Evolutionary conservation across 768 basidiomycete species (phyloP).

Genomic region (Leccinum subgranulosum): DNA sequence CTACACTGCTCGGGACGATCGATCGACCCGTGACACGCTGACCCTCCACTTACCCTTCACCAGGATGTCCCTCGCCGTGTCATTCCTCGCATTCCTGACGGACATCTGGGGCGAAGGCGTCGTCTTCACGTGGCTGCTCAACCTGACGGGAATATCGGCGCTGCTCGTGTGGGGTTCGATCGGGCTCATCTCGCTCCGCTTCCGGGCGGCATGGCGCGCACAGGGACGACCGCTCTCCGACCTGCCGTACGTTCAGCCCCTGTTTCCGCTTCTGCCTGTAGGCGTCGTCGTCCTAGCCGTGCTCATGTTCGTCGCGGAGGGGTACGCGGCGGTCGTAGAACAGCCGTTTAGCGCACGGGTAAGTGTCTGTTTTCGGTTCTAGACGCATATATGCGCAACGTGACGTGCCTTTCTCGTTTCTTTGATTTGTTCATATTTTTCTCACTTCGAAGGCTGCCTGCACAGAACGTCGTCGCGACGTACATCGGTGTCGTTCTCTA

Average conservation of each 20-base stretch:
- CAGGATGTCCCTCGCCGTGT: slow-evolving; percentile 47
- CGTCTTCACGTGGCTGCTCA: slow-evolving; percentile 58
- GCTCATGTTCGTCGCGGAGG: slow-evolving; percentile 54
- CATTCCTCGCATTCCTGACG: slow-evolving; percentile 52
- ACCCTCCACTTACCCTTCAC: neutral
- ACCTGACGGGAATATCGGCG: slow-evolving; percentile 63
- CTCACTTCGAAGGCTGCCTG: neutral
- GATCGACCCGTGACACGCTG: neutral
- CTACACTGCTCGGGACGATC: neutral
- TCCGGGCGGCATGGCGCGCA: slow-evolving; percentile 56
- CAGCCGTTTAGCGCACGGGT: slow-evolving; percentile 45
- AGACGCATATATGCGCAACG: neutral
- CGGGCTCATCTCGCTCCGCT: slow-evolving; percentile 53
- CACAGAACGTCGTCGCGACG: slow-evolving; percentile 52
- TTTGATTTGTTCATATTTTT: neutral
- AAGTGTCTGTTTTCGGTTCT: slow-evolving; percentile 1
- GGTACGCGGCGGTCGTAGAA: slow-evolving; percentile 46
- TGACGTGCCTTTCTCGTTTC: neutral
- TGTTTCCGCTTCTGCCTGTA: slow-evolving; percentile 52
- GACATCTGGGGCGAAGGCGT: slow-evolving; percentile 56
- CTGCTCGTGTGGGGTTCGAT: slow-evolving; percentile 67
- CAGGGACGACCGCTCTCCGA: slow-evolving; percentile 51
- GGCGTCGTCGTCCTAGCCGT: slow-evolving; percentile 47
- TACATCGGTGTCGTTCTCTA: slow-evolving; percentile 53
- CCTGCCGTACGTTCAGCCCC: slow-evolving; percentile 55